phyloP scores from a whole-genome alignment of 2,329 filamentous ascomycete species.

The Diaporthe eres region DNA sequence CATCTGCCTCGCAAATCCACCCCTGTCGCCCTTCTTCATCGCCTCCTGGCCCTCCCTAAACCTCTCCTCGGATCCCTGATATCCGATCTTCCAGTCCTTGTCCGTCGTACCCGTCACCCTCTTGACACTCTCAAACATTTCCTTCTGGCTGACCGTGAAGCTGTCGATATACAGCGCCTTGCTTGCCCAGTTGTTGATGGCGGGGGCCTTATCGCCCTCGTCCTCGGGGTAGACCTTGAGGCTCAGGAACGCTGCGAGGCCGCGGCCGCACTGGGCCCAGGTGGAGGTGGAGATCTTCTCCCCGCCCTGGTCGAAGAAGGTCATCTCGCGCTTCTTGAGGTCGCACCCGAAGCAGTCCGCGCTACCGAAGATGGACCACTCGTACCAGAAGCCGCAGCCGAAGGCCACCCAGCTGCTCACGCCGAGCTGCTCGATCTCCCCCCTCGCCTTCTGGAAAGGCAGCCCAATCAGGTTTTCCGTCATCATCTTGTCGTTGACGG shows the following conservation, averaged over 20 bases:
- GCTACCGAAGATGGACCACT: constrained; percentile 59
- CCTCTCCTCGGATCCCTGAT: constrained; percentile 61
- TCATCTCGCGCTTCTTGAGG: constrained; percentile 56
- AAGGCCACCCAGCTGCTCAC: constrained; percentile 61
- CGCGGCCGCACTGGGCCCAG: constrained; percentile 68
- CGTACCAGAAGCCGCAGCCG: constrained; percentile 67
- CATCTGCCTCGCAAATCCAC: constrained; percentile 64
- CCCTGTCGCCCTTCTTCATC: constrained; percentile 59
- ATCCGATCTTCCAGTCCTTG: constrained; percentile 69
- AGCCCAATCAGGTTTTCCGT: constrained; percentile 52
- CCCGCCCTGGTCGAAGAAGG: constrained; percentile 69
- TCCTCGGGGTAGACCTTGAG: constrained; percentile 59
- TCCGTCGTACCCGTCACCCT: constrained; percentile 69
- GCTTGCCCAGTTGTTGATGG: constrained; percentile 62
- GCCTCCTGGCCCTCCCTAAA: constrained; percentile 61
- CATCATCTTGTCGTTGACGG: constrained; percentile 54
- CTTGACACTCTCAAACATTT: constrained; percentile 73
- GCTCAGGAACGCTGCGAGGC: constrained; percentile 63
- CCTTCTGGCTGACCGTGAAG: constrained; percentile 71
- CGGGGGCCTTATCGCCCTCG: constrained; percentile 52
- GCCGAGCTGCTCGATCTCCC: constrained; percentile 57
- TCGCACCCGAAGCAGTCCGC: constrained; percentile 63
- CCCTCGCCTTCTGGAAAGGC: constrained; percentile 46
- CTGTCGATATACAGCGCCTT: constrained; percentile 65
- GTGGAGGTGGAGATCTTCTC: constrained; percentile 70